These are phyloP conservation scores for Alternaria postmessia DNA, from an alignment of 2,329 filamentous ascomycete genomes.

Conservation along the genomic window DNA sequence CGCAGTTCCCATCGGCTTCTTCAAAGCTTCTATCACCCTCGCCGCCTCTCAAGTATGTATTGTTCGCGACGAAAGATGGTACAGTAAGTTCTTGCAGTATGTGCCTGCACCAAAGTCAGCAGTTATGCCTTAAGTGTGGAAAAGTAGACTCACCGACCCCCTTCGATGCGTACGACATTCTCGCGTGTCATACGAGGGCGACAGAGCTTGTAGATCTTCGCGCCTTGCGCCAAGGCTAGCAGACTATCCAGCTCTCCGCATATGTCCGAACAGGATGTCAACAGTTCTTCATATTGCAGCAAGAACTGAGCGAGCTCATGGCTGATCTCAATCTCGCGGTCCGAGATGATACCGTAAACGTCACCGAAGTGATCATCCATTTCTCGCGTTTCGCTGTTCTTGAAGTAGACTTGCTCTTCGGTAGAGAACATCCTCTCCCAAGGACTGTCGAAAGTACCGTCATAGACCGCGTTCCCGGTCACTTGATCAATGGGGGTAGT, in stretches of 20 bases:
- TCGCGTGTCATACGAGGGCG: conserved; percentile 73
- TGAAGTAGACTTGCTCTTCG: conserved; percentile 80
- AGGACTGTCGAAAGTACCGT: conserved; percentile 65
- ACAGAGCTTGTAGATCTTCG: conserved; percentile 74
- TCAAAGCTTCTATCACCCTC: conserved; percentile 21
- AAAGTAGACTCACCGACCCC: conserved; percentile 66
- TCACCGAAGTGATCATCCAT: conserved; percentile 86
- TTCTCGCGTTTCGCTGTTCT: conserved; percentile 80
- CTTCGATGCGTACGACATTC: conserved; percentile 76
- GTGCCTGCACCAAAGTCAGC: conserved; percentile 60
- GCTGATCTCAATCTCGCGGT: conserved; percentile 88
- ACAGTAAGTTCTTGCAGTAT: conserved; percentile 86
- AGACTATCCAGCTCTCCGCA: conserved; percentile 89
- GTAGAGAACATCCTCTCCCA: conserved; percentile 85
- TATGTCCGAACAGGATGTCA: conserved; percentile 76
- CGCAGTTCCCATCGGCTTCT: background rate
- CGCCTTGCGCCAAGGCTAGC: conserved; percentile 80
- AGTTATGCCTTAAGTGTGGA: fast-evolving
- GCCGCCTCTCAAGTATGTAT: conserved; percentile 74
- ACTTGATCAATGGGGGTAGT: conserved; percentile 70
- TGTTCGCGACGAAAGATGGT: conserved; percentile 81
- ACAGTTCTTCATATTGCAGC: conserved; percentile 70
- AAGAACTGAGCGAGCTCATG: conserved; percentile 77
- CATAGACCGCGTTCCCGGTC: conserved; percentile 68
- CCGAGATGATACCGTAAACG: conserved; percentile 85